These are phyloP conservation scores for Mallotus repandus DNA, from an alignment of 441 rosid species.

Conservation along the genomic window DNA sequence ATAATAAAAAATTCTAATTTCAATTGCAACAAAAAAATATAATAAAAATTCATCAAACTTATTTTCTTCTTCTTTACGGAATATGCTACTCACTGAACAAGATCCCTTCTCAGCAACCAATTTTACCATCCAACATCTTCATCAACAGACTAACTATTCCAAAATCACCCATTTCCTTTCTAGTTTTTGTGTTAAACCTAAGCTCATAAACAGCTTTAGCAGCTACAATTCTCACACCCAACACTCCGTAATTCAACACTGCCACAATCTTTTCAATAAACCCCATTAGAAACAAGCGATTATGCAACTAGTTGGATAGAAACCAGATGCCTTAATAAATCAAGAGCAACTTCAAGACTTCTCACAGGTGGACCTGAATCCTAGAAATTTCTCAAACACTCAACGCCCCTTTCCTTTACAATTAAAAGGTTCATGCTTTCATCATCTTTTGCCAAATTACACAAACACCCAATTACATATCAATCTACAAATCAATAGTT, in stretches of 20 bases:
- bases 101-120: too few relatives aligned
- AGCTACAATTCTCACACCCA: slow-evolving; percentile 69
- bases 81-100: too few relatives aligned
- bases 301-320: slow-evolving; percentile 19
- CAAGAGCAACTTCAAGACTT: too few relatives aligned
- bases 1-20: too few relatives aligned
- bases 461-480: slow-evolving; percentile 73
- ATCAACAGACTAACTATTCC: slow-evolving; percentile 56
- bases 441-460: slow-evolving; percentile 57
- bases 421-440: slow-evolving; percentile 51
- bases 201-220: slow-evolving; percentile 60
- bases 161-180: slow-evolving; percentile 69
- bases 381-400: slow-evolving; percentile 73
- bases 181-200: slow-evolving; percentile 46
- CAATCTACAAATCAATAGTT: too few relatives aligned
- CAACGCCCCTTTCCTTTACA: slow-evolving; percentile 46
- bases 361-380: too few relatives aligned
- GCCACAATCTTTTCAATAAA: slow-evolving; percentile 39
- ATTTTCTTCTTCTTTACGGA: too few relatives aligned
- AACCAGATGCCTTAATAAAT: slow-evolving; percentile 33
- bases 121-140: slow-evolving; percentile 54
- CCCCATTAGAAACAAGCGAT: slow-evolving; percentile 35
- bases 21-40: too few relatives aligned
- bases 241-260: slow-evolving; percentile 54
- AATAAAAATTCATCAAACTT: too few relatives aligned